Percentiles rank a stretch among this genome's conserved stretches.
These are phyloP conservation scores for Amanita phalloides DNA, from an alignment of 768 basidiomycete species.

Conservation along the genomic window DNA sequence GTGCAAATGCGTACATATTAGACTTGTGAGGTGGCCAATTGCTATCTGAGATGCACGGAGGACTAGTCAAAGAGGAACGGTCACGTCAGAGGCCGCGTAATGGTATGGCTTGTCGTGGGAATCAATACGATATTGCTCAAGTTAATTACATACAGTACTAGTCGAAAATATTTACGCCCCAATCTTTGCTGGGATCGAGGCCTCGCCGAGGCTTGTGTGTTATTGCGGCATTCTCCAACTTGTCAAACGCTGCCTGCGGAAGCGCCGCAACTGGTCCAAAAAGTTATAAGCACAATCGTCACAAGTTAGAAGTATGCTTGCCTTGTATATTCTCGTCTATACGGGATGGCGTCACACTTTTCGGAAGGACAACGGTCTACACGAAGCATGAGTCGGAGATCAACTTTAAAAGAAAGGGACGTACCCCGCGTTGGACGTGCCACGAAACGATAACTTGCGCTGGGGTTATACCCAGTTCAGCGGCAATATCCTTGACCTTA, in stretches of 20 bases:
- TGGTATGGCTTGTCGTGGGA: conserved; percentile 33
- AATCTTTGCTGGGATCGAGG: conserved; percentile 46
- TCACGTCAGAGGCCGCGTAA: conserved; percentile 30
- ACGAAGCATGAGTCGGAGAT: not conserved
- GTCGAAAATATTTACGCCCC: conserved; percentile 61
- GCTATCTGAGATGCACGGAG: conserved; percentile 2
- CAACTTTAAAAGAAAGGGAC: conserved; percentile 12
- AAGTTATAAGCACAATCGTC: conserved; percentile 17
- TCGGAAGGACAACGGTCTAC: conserved; percentile 64
- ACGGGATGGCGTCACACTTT: conserved; percentile 62
- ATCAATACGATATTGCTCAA: conserved; percentile 4
- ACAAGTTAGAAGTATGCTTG: conserved; percentile 14
- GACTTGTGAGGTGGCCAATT: conserved; percentile 18
- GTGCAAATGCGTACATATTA: conserved; percentile 25
- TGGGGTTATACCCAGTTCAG: conserved; percentile 57
- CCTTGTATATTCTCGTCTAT: conserved; percentile 63
- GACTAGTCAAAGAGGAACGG: conserved; percentile 12
- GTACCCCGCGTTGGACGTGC: conserved; percentile 66
- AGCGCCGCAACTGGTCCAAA: conserved; percentile 21
- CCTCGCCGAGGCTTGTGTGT: conserved; percentile 46
- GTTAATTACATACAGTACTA: conserved; percentile 8
- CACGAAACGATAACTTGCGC: conserved; percentile 69
- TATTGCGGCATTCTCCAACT: conserved; percentile 38
- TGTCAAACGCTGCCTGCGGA: conserved; percentile 29
- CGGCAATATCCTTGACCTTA: conserved; percentile 46